phyloP scores from a whole-genome alignment of 371 early-diverging fungal genomes.

The Lichtheimia hyalospora region DNA sequence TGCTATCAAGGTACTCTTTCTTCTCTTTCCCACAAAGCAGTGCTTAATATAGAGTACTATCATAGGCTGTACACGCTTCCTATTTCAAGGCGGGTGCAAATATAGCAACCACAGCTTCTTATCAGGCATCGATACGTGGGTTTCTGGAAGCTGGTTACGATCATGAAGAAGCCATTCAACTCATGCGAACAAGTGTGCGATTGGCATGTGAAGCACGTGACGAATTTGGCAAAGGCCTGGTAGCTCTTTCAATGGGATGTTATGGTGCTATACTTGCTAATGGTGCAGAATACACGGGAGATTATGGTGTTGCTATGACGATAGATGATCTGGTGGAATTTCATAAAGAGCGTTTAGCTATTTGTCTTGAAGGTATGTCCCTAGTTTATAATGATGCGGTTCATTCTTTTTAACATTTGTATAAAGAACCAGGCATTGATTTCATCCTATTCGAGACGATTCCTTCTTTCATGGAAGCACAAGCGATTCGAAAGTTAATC shows the following conservation, averaged over 20 bases:
- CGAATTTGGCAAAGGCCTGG: conserved; percentile 22
- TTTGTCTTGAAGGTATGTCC: conserved; percentile 25
- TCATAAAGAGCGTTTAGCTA: conserved; percentile 39
- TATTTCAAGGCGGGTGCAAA: conserved; percentile 55
- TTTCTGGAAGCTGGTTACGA: conserved; percentile 35
- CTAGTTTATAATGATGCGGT: too few species aligned
- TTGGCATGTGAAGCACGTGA: conserved; percentile 45
- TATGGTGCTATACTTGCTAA: conserved; percentile 61
- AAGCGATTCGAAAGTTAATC: conserved; percentile 40
- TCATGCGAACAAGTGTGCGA: conserved; percentile 40
- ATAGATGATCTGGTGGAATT: conserved; percentile 40
- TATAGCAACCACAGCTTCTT: conserved; percentile 48
- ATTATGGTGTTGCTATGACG: conserved; percentile 32
- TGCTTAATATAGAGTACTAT: not conserved
- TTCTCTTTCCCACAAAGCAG: not conserved
- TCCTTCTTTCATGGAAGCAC: conserved; percentile 51
- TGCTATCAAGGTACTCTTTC: conserved; percentile 35
- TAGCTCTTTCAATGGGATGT: conserved; percentile 59
- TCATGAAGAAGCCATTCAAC: conserved; percentile 20
- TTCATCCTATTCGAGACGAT: conserved; percentile 64
- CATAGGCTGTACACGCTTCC: conserved; percentile 34
- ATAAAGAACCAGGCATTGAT: conserved; percentile 29
- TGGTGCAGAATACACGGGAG: conserved; percentile 64
- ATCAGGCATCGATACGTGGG: conserved; percentile 46
- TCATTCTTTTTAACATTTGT: too few species aligned